These are phyloP conservation scores for Apium graveolens DNA, from an alignment of 129 eudicot species.

Conservation along the genomic window DNA sequence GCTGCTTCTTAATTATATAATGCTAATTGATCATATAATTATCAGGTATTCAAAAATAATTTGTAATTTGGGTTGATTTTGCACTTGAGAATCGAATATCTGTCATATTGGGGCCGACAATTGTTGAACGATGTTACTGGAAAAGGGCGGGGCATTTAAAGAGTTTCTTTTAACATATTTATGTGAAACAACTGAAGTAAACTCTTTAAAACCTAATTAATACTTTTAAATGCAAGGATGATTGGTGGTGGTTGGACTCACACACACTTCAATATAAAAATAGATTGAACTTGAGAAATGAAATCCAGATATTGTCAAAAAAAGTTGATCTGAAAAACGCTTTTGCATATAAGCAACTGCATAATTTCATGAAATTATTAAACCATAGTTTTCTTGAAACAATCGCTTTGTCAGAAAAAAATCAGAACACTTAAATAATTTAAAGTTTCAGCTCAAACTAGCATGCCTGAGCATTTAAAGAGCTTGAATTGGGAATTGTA, in stretches of 20 bases:
- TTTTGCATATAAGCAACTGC: neutral
- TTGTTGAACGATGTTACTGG: neutral
- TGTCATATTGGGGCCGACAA: neutral
- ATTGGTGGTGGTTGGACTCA: neutral
- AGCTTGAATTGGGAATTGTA: neutral
- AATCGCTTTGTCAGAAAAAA: neutral
- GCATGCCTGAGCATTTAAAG: conserved; percentile 2
- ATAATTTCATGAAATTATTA: neutral
- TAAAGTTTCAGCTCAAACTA: neutral
- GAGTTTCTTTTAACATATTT: neutral
- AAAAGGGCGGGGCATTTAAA: neutral
- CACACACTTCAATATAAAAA: neutral
- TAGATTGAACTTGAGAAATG: neutral
- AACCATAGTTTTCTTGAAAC: neutral
- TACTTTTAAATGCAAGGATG: neutral
- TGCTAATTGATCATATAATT: neutral
- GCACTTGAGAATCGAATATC: neutral
- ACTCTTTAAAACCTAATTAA: neutral
- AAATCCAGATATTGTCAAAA: neutral
- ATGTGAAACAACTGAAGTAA: neutral
- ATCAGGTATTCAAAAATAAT: neutral
- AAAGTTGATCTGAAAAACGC: neutral
- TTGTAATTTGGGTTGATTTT: neutral
- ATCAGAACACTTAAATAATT: neutral
- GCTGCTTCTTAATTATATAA: neutral